Conservation (phyloP, 2,329 filamentous ascomycete species). For the Ramichloridium luteum region DNA sequence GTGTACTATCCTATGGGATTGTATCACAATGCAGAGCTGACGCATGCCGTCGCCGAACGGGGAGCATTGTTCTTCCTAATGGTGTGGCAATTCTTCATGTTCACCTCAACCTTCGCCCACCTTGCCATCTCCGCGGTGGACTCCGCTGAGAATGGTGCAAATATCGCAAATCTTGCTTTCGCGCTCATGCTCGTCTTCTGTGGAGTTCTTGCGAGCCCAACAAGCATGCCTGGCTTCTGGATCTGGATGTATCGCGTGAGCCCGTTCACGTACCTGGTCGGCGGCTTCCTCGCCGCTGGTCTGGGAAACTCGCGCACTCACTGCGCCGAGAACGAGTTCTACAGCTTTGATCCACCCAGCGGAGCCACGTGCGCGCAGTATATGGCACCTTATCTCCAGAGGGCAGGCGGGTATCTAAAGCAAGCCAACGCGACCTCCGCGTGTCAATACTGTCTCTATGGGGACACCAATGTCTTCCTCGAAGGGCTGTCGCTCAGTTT, state of each 20-base stretch:
- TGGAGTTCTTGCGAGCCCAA: slow-evolving; percentile 52
- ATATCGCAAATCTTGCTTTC: slow-evolving; percentile 61
- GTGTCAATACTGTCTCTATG: too few species aligned
- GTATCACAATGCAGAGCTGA: slow-evolving; percentile 57
- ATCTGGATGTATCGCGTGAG: slow-evolving; percentile 69
- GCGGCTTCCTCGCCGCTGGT: slow-evolving; percentile 54
- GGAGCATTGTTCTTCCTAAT: slow-evolving; percentile 66
- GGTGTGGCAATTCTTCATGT: slow-evolving; percentile 56
- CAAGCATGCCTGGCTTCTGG: slow-evolving; percentile 57
- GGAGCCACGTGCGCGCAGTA: slow-evolving; percentile 31
- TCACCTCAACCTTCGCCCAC: slow-evolving; percentile 58
- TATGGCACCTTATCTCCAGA: slow-evolving; percentile 18
- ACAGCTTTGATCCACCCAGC: slow-evolving; percentile 48
- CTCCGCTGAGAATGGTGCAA: slow-evolving; percentile 58
- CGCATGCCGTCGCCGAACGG: too few species aligned
- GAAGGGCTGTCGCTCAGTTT: too few species aligned
- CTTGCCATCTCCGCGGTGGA: slow-evolving; percentile 63
- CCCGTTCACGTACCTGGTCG: slow-evolving; percentile 67
- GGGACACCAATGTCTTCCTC: too few species aligned
- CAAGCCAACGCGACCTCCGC: too few species aligned
- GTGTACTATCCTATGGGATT: slow-evolving; percentile 77
- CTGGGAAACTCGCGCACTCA: slow-evolving; percentile 52
- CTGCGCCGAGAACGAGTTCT: slow-evolving; percentile 56
- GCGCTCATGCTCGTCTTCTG: slow-evolving; percentile 55
- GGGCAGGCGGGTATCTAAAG: slow-evolving; percentile 24